A percentile compares a stretch with the other conserved stretches of the same genome.
phyloP scores from a whole-genome alignment of 1,284 basidiomycete genomes.

The Irpex sp. region DNA sequence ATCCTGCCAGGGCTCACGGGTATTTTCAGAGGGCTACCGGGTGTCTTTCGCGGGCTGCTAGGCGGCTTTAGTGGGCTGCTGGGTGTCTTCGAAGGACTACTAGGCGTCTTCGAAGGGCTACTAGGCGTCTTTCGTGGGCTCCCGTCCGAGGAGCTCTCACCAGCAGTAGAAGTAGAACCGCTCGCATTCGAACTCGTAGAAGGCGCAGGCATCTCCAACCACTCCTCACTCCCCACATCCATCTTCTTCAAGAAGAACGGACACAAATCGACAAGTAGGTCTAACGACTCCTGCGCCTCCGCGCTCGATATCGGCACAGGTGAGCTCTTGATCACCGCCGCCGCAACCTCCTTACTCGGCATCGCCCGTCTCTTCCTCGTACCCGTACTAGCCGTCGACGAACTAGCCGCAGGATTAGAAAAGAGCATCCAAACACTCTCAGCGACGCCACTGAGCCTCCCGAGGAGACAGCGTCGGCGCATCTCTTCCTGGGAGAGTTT shows the following conservation, averaged over 20 bases:
- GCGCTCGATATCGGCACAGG: conserved; percentile 69
- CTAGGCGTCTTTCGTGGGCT: conserved; percentile 14
- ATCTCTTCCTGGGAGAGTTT: conserved; percentile 72
- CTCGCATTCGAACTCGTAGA: too few species aligned
- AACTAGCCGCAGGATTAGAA: conserved; percentile 43
- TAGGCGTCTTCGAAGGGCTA: conserved; percentile 16
- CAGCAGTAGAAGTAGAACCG: conserved; percentile 10
- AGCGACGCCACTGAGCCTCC: conserved; percentile 71
- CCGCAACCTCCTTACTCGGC: conserved; percentile 56
- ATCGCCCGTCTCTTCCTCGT: conserved; percentile 63
- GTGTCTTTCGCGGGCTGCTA: background rate
- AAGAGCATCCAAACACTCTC: conserved; percentile 86
- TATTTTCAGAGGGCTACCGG: conserved; percentile 8
- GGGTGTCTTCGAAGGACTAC: conserved; percentile 16
- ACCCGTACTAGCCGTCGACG: conserved; percentile 41
- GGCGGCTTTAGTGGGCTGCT: background rate
- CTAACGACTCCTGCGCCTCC: conserved; percentile 69
- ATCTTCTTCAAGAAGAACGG: conserved; percentile 71
- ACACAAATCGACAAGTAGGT: conserved; percentile 59
- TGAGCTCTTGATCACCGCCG: conserved; percentile 69
- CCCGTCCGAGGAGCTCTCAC: conserved; percentile 16
- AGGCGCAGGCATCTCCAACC: conserved; percentile 74
- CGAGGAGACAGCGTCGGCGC: conserved; percentile 64
- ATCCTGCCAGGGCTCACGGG: conserved; percentile 29
- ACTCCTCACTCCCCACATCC: conserved; percentile 61